Evolutionary conservation across 257 asterid species (phyloP), one percentile per base, ranked within the genome.

Genomic region (Lavandula angustifolia): DNA sequence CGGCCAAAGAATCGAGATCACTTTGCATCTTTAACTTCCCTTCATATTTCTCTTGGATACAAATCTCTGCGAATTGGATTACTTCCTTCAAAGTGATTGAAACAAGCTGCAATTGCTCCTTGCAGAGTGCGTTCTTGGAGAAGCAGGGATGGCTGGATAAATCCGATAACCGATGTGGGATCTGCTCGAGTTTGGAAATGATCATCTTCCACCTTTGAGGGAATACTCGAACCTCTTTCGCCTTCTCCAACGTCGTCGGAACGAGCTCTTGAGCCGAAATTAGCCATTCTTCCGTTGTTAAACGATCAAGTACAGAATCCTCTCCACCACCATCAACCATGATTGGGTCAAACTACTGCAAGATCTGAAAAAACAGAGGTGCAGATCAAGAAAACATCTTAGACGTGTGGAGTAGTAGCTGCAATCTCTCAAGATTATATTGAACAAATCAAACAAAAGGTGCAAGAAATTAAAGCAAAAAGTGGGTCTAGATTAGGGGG

Each of bases 1-100:
- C 89, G 0, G 86, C 72, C 5, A 92, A 67, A 0, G 89, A 73
- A 75, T 92, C 95, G 3, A 92, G 84, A 81, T 89, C 96, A 57
- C 99, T 92, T 40, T 89, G 99, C 99, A 89, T 89, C 50, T 77
- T 80, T 33, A 92, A 96, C 75, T 92, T 92, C 46, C 99, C 99
- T 18, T 82, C 92, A 4, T 78, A 89, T 52, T 80, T 92, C 80
- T 76, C 89, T 13, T 64, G 60, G 58, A 72, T 64, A 54, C 97
- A 89, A 47, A 75, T 33, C 35, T 85, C 94, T 0, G 95, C 82
- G 16, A 82, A 69, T 32, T 82, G 85, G 52, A 81, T 84, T 10
- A 77, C 80, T 46, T 85, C 91, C 3, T 67, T 80, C 70, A 92
- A 38, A 1, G 96, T 82, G 76, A 73, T 82, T 5, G 75, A 82